Evolutionary conservation across 2,329 filamentous ascomycete genomes (phyloP), one percentile per base, ranked within the genome.

Genomic region (Colletotrichum coccodes): DNA sequence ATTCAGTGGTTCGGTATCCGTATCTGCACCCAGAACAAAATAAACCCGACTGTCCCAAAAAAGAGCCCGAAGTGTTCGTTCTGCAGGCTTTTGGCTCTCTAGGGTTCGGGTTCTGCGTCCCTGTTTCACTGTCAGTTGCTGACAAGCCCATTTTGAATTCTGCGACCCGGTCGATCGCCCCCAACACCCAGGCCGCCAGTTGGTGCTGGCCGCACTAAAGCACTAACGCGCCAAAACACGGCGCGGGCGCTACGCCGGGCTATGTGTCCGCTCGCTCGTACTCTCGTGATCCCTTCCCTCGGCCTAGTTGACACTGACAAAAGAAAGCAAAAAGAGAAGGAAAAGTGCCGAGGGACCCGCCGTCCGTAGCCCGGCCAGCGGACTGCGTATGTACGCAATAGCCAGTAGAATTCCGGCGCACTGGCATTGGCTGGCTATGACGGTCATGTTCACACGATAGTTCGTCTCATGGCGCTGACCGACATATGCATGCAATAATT

Each of bases 121-220:
- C 64, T 70, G 64, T 70, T 70, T 70, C 63, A 68, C 50, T 70
- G 44, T 70, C 68, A 57, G 63, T 28, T 58, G 50, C 56, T 62
- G 57, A 68, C 40, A 62, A 54, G 30, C 32, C 28, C n/a, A n/a
- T 21, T 32, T 32, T 54, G n/a, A 40, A 34, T 65, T 66, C 50
- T 54, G 23, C 36, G 30, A 67, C 52, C 56, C 57, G 67, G 57
- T 68, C 36, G 63, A 68, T 62, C 50, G n/a, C n/a, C 62, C 56
- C 56, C 60, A 60, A 28, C 53, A 34, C 53, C 53, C 38, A 16
- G 56, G 30, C 28, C 56, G 8, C 56, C 56, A 58, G 30, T 52
- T 52, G 21, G n/a, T n/a, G n/a, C n/a, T n/a, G n/a, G n/a, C n/a
- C n/a, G n/a, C n/a, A 26, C 9, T 26, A n/a, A n/a, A 49, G 23